phyloP scores from a whole-genome alignment of 345 rosid genomes.

The Arabis alpina region DNA sequence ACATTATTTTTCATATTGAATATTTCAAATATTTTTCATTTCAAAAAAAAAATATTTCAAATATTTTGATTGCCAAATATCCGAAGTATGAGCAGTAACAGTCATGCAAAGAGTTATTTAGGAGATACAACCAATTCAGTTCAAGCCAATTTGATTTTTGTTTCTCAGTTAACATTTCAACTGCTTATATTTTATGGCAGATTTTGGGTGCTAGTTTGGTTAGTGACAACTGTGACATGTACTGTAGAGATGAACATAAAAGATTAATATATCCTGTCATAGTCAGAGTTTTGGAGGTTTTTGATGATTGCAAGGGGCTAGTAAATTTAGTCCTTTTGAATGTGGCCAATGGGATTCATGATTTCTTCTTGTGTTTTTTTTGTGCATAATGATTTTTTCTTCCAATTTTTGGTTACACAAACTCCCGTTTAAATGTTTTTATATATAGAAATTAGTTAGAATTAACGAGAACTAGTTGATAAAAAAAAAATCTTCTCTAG shows the following conservation, averaged over 20 bases:
- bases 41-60: no score
- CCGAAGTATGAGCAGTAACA: no score
- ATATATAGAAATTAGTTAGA: background rate
- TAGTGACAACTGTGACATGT: background rate
- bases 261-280: background rate
- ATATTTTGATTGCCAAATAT: no score
- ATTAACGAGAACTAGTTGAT: background rate
- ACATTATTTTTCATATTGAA: no score
- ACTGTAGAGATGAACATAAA: slow-evolving; percentile 1
- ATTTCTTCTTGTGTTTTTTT: background rate
- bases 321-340: background rate
- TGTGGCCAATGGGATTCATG: background rate
- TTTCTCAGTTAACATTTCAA: background rate
- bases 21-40: no score
- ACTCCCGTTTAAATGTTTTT: background rate
- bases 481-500: background rate
- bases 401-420: background rate
- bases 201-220: slow-evolving; percentile 7
- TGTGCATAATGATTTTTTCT: background rate
- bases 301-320: slow-evolving; percentile 6
- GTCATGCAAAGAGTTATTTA: no score
- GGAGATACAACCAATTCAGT: background rate
- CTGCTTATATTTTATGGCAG: background rate
- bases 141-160: background rate
- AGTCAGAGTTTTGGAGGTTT: slow-evolving; percentile 9